phyloP scores from a whole-genome alignment of 2,329 filamentous ascomycete species.

The Colletotrichum zoysiae region DNA sequence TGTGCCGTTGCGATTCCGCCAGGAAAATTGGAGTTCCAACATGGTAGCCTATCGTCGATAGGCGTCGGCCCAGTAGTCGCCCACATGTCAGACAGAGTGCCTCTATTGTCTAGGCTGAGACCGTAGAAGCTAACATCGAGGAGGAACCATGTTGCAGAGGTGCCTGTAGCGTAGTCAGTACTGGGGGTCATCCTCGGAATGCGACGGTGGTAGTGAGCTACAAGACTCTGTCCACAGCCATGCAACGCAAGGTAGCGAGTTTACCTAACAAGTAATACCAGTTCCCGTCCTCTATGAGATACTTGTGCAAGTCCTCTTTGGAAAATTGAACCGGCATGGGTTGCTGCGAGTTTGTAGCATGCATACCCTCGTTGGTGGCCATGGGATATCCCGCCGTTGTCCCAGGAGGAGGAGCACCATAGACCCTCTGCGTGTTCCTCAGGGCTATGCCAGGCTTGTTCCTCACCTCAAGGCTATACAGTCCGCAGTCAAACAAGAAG shows the following conservation, averaged over 20 bases:
- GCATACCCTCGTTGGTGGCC: conserved; percentile 49
- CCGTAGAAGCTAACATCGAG: conserved; percentile 69
- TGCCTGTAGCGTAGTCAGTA: conserved; percentile 48
- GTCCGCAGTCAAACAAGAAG: conserved; percentile 74
- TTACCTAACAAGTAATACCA: conserved; percentile 58
- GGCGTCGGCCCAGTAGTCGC: conserved; percentile 50
- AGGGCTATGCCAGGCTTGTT: conserved; percentile 70
- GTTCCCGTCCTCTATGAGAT: conserved; percentile 63
- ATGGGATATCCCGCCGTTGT: conserved; percentile 43
- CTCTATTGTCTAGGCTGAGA: conserved; percentile 62
- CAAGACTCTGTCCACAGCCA: background rate
- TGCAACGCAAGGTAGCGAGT: background rate
- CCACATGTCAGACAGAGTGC: conserved; percentile 59
- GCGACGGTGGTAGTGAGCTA: too few relatives aligned
- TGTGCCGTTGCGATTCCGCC: conserved; percentile 60
- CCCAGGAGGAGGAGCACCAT: conserved; percentile 57
- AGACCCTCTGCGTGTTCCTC: conserved; percentile 70
- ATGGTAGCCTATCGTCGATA: conserved; percentile 56
- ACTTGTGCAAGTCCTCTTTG: conserved; percentile 60
- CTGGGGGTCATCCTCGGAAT: background rate
- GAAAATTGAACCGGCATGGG: conserved; percentile 63
- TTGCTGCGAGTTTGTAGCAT: conserved; percentile 50
- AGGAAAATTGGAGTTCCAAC: conserved; percentile 60
- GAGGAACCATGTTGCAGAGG: conserved; percentile 65
- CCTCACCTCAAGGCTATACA: conserved; percentile 75